A percentile compares a stretch with the other conserved stretches of the same genome.
phyloP scores from a whole-genome alignment of 805 yeast genomes.

The Candida koratica region DNA sequence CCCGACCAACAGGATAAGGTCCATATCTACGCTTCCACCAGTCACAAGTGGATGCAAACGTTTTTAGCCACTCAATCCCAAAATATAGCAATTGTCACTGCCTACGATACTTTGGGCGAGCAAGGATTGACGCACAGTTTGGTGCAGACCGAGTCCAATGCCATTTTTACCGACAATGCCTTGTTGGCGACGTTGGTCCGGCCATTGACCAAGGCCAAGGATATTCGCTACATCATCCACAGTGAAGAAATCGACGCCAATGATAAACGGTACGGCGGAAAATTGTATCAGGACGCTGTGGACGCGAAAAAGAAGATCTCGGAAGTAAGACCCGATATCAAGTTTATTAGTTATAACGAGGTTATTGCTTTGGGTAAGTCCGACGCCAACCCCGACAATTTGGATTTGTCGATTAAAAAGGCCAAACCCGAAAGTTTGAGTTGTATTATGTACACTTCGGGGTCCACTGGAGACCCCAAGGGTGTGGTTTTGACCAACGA shows the following conservation, averaged over 20 bases:
- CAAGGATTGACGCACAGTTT: slow-evolving; percentile 82
- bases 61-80: slow-evolving; percentile 77
- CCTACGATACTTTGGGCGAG: slow-evolving; percentile 93
- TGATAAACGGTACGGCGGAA: slow-evolving; percentile 65
- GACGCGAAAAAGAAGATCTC: slow-evolving; percentile 56
- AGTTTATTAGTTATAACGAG: slow-evolving; percentile 62
- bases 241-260: slow-evolving; percentile 54
- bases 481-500: slow-evolving; percentile 70
- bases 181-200: slow-evolving; percentile 62
- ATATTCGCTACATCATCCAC: slow-evolving; percentile 69
- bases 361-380: slow-evolving; percentile 58
- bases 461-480: slow-evolving; percentile 81
- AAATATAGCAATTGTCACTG: slow-evolving; percentile 84
- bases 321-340: slow-evolving; percentile 72
- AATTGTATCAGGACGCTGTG: slow-evolving; percentile 52
- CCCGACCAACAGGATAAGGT: slow-evolving; percentile 59
- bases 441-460: slow-evolving; percentile 85
- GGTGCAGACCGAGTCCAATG: slow-evolving; percentile 73
- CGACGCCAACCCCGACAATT: slow-evolving; percentile 32
- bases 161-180: slow-evolving; percentile 78
- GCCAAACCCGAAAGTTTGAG: slow-evolving; percentile 55
- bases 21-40: slow-evolving; percentile 86
- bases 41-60: slow-evolving; percentile 86
- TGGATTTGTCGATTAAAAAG: slow-evolving; percentile 23
- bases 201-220: slow-evolving; percentile 63